Evolutionary conservation across 495 filamentous ascomycete genomes (phyloP), one percentile per base, ranked within the genome.

Genomic region (Trichoderma erinaceum): DNA sequence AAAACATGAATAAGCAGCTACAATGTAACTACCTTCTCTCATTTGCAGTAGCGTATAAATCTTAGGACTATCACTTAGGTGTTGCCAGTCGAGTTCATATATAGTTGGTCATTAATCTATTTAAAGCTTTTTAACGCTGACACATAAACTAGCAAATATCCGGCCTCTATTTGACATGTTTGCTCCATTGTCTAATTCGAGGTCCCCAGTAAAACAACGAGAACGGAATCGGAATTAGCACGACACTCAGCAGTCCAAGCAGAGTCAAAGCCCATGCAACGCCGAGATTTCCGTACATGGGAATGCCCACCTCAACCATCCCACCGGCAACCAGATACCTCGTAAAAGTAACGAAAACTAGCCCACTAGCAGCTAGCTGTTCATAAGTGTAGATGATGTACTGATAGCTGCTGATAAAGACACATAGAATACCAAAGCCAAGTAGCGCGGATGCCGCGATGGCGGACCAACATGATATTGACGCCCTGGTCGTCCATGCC

Each of bases 301-400:
- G 71, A 29, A 74, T 70, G 8, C 72, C 69, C 52, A 74, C 72
- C 3, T 67, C 71, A 0, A 68, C 68, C 77, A 80, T 80, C 6
- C 71, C 79, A 32, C 78, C 79, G 3, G 71, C 71, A 32, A 68
- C 71, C 1, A 71, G 41, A 65, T 65, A 65, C 35, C 63, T 35
- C 18, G 64, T 74, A 3, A 74, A 29, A 23, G 68, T 87, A 73
- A 75, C 74, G 77, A 16, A 83, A 72, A 88, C 86, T 69, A 89
- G 73, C 0, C 87, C 88, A 66, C 77, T 81, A 0, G 88, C 88
- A 7, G 88, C 85, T 72, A 86, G 88, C 46, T 86, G 81, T 68
- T 83, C 82, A 71, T 91, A 90, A 10, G 86, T 84, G 71, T 90
- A 87, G 12, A 87, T 86, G 41, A 89, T 78, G 65, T 90, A 90